phyloP scores from a whole-genome alignment of 140 eudicot genomes.

The Oenanthe javanica region DNA sequence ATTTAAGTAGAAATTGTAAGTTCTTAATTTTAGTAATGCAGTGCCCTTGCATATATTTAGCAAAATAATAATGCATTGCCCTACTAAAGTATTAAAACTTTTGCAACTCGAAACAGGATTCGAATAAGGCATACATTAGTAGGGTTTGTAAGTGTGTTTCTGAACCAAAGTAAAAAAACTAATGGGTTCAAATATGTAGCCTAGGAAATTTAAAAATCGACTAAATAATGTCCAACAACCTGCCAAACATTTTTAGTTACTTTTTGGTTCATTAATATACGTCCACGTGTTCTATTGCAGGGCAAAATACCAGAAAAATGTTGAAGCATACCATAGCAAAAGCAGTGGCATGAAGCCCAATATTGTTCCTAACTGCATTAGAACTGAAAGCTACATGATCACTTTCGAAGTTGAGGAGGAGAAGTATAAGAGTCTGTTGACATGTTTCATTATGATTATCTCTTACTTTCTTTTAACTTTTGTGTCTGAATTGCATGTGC shows the following conservation, averaged over 20 bases:
- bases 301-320: slow-evolving; percentile 98
- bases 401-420: slow-evolving; percentile 98
- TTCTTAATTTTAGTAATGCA: neutral
- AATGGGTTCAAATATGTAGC: neutral
- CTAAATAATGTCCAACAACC: neutral
- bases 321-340: slow-evolving; percentile 89
- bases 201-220: neutral
- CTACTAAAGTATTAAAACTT: neutral
- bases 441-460: neutral
- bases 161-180: neutral
- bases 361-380: slow-evolving; percentile 86
- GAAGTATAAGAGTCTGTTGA: slow-evolving; percentile 41
- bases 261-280: neutral
- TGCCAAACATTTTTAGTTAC: neutral
- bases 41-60: no score
- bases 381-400: slow-evolving; percentile 93
- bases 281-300: slow-evolving; percentile 29
- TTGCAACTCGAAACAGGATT: neutral
- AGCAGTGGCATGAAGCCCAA: slow-evolving; percentile 73
- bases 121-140: neutral
- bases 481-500: neutral
- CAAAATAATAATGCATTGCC: no score
- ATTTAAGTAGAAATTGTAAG: neutral
- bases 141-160: neutral
- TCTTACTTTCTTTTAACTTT: neutral